Evolutionary conservation across 441 rosid species (phyloP), one percentile per base, ranked within the genome.

Genomic region (Corymbia calophylla): DNA sequence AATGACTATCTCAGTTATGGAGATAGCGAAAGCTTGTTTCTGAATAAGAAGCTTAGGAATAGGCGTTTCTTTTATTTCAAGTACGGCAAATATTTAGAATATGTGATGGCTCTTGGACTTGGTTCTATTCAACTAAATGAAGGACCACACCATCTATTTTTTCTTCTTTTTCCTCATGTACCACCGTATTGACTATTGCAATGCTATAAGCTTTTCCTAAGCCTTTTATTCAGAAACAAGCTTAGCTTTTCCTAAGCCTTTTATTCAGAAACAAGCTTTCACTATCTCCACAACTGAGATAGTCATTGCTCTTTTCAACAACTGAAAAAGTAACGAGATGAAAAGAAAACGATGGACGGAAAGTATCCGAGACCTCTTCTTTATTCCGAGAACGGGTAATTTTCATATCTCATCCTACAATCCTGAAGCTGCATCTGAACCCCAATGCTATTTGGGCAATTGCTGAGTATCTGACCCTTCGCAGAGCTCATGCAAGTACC

Each of bases 321-420:
- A 39, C 21, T 73, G 49, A 39, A 21, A 39, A 39, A 35, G 82
- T 0, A 39, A 19, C 19, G 6, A 6, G 19, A 4, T 1, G 1
- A 62, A n/a, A 17, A 44, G 44, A 17, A 66, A 31, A 5, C 32
- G 39, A 3, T 17, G 23, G 77, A 16, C 10, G 7, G 5, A 66
- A 0, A 66, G 23, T 35, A 66, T 8, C 32, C 23, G 77, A 31
- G 77, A 17, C 44, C 77, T 66, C 77, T 31, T 66, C 77, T 4
- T 66, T 8, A 66, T 0, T 66, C 12, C 19, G 23, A 66, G 77
- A 66, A 66, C 4, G 1, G 31, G 23, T 66, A 31, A 66, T 66
- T 66, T 31, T 66, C 77, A 31, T 66, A 66, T 31, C 77, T 66
- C 77, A 66, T 66, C 39, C 77, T 66, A 32, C 77, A 66, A 2